Evolutionary conservation across 2,329 filamentous ascomycete species (phyloP), one percentile per base, ranked within the genome.

Genomic region (Stromatinia cepivora): DNA sequence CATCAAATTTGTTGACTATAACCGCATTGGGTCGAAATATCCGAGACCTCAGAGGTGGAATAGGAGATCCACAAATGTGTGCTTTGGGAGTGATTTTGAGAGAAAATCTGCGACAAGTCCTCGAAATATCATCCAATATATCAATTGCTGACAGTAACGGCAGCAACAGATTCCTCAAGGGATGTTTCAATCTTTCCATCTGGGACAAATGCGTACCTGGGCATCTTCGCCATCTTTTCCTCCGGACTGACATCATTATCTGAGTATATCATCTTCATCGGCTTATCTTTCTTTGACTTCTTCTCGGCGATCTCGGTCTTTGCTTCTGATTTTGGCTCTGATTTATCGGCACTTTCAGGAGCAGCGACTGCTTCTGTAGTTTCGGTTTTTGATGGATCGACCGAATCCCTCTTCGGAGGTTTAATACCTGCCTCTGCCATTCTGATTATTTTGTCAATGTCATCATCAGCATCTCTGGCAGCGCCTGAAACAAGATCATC

Each of bases 221-320:
- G 84, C 82, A 95, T 82, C 77, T 83, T 81, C 39, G 92, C 90
- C 92, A 97, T 93, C 81, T 90, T 92, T 84, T 97, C 94, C 82
- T 97, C 94, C 1, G 93, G 92, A 76, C 92, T 95, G 76, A 89
- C 82, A 70, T 91, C 89, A 65, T 90, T 88, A 78, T 96, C 92
- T 72, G 89, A 89, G 81, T 95, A 97, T 42, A 97, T 84, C 86
- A 97, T 89, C 78, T 87, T 86, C 77, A 88, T 90, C 78, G 88
- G 87, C 74, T 88, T 85, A 72, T 84, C 86, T 79, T 90, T 90
- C 84, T 90, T 90, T 25, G 81, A 80, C 76, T 87, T 88, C 82
- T 89, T 91, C 78, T 91, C 89, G 64, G 79, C 78, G 5, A 80
- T 78, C 67, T 82, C 83, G 46, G 81, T 78, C 76, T 73, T 73